Evolutionary conservation across 2,329 filamentous ascomycete genomes (phyloP), one percentile per base, ranked within the genome.

Genomic region (Botrytis aclada): DNA sequence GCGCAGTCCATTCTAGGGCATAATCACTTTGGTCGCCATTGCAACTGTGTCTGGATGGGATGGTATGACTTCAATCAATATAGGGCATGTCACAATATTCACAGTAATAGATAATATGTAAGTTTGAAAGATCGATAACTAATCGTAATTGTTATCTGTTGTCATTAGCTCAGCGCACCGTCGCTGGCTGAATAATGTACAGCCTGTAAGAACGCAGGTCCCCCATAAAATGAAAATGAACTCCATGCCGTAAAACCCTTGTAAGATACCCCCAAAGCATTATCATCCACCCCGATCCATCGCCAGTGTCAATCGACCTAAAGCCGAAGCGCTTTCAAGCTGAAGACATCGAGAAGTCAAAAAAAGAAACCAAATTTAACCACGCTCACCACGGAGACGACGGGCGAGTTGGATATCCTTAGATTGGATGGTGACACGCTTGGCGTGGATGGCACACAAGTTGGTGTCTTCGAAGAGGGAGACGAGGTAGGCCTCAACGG

Each of bases 381-480:
- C 94, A 84, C 93, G 92, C 88, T 96, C 95, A 79, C 96, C 96
- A 81, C 96, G 93, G 82, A 99, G 93, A 82, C 96, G 93, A 80
- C 96, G 93, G 81, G 95, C 95, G 69, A 98, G 90, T 86, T 98
- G 95, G 83, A 98, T 98, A 81, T 98, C 95, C 89, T 79, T 78
- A 41, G 75, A 76, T 75, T 95, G 95, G 85, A 98, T 98, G 82
- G 95, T 98, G 82, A 98, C 96, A 87, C 96, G 94, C 91, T 98
- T 98, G 86, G 96, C 95, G 86, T 98, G 96, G 84, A 98, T 97
- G 82, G 96, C 95, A 86, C 95, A 98, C 97, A 79, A 87, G 88
- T 98, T 98, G 86, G 95, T 98, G 83, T 98, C 95, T 86, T 98
- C 95, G 81, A 98, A 98, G 77, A 98, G 92, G 62, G 95, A 97